phyloP scores from a whole-genome alignment of 2,329 filamentous ascomycete species.

The Metarhizium humberi region DNA sequence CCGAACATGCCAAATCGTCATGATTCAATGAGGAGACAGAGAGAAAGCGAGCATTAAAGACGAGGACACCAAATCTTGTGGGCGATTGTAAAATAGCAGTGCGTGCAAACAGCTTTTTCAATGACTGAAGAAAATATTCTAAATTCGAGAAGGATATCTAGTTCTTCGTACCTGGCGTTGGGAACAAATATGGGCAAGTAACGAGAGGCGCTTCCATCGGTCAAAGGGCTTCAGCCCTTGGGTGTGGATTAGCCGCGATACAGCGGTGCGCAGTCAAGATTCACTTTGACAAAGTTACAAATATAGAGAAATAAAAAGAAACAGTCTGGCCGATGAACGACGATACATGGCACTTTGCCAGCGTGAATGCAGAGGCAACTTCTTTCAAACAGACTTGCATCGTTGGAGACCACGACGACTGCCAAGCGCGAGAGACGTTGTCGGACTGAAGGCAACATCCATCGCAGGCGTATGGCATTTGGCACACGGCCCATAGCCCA shows the following conservation, averaged over 20 bases:
- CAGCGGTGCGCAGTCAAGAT: neutral
- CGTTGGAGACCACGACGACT: neutral
- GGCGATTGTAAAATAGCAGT: neutral
- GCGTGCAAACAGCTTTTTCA: neutral
- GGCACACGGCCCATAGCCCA: no score
- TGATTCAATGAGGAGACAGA: neutral
- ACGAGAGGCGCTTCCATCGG: neutral
- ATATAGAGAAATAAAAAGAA: neutral
- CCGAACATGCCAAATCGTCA: conserved; percentile 2
- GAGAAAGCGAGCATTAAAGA: neutral
- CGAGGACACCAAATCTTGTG: neutral
- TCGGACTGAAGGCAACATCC: no score
- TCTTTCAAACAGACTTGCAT: no score
- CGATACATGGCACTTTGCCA: neutral
- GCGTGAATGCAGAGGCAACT: neutral
- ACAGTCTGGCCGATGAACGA: neutral
- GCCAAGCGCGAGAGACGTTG: neutral
- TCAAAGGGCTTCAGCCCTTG: neutral
- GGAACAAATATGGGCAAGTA: neutral
- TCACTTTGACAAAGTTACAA: neutral
- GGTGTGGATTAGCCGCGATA: neutral
- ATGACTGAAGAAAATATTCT: neutral
- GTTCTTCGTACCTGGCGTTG: neutral
- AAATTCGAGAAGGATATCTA: neutral
- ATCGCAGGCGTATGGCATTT: no score